Base-by-base conservation (phyloP, 148 eudicot genomes). In the Silene uniflora region DNA sequence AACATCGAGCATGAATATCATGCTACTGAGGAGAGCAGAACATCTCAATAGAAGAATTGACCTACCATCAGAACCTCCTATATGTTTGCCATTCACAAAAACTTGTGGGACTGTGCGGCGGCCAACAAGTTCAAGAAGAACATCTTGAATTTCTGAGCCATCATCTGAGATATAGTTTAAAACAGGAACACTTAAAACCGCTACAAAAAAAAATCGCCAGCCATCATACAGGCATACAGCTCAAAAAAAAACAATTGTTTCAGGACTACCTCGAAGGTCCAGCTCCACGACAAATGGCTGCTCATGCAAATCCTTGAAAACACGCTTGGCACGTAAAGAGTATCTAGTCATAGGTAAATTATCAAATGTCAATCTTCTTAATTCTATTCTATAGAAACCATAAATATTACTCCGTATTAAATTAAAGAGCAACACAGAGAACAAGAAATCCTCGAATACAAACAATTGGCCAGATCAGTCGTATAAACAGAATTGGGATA, bases 1-100 rank as follows among this genome's bases (percentile, higher is more conserved):
- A 29, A 16, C n/a, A 25, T 14, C 1, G 13, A 35, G 9, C 61
- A 80, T 16, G 58, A 62, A 61, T 7, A 16, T 3, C 10, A 19
- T 29, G 71, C 11, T 10, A 69, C 14, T 49, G 1, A 46, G 67
- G 9, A 46, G 44, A 27, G 54, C 42, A n/a, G 62, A 44, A 18
- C 23, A 3, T 35, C 65, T 39, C 23, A 35, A 39, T 21, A 63
- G 5, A 22, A 71, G 27, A 76, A 54, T 58, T 66, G 67, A 69
- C 90, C 52, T 75, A 92, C 99, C 99, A 84, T 92, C 99, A 73
- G 88, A 89, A 67, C 99, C 99, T 81, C 97, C 99, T 65, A 95
- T 85, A 85, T 95, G 99, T 80, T 95, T 91, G 67, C 99, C 99
- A 71, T 95, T 95, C 54, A 95, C 92, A 85, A 95, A 95, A 56